A percentile compares a stretch with the other conserved stretches of the same genome.
These are phyloP conservation scores for Baffinella frigidus DNA, from an alignment of 208 protist genomes.

Conservation along the genomic window DNA sequence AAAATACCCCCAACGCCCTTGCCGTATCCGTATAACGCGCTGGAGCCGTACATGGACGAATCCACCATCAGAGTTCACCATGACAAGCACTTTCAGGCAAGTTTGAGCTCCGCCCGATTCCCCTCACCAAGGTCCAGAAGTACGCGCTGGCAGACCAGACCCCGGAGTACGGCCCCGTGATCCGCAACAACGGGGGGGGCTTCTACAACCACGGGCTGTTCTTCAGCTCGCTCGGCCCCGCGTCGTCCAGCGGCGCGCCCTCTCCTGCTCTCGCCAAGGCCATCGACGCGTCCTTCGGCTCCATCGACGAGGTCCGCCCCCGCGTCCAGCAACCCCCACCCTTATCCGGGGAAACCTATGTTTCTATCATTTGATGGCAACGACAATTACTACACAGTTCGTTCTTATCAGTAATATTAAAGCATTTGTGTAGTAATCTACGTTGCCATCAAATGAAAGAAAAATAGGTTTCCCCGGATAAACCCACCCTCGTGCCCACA, in stretches of 20 bases:
- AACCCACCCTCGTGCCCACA: too few species aligned
- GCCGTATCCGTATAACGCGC: not conserved
- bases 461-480: too few species aligned
- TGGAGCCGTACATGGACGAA: constrained; percentile 42
- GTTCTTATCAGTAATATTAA: too few species aligned
- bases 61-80: constrained; percentile 23
- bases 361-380: too few species aligned
- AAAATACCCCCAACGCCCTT: too few species aligned
- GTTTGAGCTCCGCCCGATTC: too few species aligned
- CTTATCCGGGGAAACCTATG: too few species aligned
- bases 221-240: not conserved
- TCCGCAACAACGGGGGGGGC: constrained; percentile 46
- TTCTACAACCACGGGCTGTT: constrained; percentile 51
- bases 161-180: not conserved
- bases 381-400: too few species aligned
- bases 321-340: too few species aligned
- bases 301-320: too few species aligned
- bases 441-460: too few species aligned
- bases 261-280: constrained; percentile 17
- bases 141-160: not conserved
- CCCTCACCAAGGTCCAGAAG: constrained; percentile 46
- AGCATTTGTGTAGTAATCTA: too few species aligned
- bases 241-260: not conserved
- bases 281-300: constrained; percentile 29
- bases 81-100: constrained; percentile 49